Evolutionary conservation across 345 rosid species (phyloP).

Genomic region (Salix viminalis): DNA sequence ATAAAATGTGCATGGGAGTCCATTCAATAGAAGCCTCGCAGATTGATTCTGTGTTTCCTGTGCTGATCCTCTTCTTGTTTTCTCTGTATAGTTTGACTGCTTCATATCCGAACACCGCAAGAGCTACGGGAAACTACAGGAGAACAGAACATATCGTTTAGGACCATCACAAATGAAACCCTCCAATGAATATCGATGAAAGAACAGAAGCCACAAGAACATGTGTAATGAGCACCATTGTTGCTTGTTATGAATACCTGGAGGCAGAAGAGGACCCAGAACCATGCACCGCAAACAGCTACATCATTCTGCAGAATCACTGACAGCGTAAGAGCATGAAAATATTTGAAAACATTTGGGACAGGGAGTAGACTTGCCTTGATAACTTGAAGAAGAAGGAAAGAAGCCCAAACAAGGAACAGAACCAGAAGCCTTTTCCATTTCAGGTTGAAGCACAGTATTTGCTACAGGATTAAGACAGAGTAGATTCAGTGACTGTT

Average conservation of each 20-base stretch:
- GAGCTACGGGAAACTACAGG: slow-evolving; percentile 62
- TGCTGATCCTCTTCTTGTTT: slow-evolving; percentile 48
- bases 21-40: slow-evolving; percentile 92
- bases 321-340: background rate
- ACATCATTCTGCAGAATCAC: slow-evolving; percentile 55
- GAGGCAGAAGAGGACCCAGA: slow-evolving; percentile 71
- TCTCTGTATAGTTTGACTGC: slow-evolving; percentile 59
- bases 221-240: background rate
- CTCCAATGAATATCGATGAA: background rate
- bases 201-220: background rate
- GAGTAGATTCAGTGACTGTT: background rate
- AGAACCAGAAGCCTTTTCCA: slow-evolving; percentile 62
- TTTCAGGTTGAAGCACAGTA: slow-evolving; percentile 56
- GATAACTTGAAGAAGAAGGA: slow-evolving; percentile 64
- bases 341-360: slow-evolving; percentile 2
- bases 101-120: slow-evolving; percentile 60
- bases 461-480: slow-evolving; percentile 41
- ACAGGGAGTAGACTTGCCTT: slow-evolving; percentile 16
- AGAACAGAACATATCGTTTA: background rate
- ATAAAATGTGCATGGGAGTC: slow-evolving; percentile 63
- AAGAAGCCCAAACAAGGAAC: slow-evolving; percentile 51
- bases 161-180: background rate
- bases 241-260: slow-evolving; percentile 49
- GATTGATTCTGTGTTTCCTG: slow-evolving; percentile 58
- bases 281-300: slow-evolving; percentile 59